Conservation (phyloP, 139 green algal species). For the Tetraselmis chui region DNA sequence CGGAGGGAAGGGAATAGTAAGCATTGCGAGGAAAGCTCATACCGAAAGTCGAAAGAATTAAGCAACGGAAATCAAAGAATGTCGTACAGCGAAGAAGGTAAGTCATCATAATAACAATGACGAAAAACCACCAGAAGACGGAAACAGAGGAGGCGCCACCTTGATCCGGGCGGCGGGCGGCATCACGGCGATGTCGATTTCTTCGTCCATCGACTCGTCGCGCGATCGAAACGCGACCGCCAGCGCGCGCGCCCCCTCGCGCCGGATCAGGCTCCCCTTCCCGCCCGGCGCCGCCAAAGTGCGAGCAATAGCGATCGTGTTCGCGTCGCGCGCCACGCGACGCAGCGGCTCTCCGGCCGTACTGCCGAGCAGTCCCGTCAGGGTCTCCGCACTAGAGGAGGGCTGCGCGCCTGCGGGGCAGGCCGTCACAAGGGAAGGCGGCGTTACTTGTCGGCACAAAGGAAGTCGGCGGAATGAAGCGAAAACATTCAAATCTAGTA, state of each 20-base stretch:
- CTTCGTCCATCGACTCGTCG: conserved; percentile 5
- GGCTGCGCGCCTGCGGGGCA: not conserved
- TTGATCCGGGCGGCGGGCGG: not conserved
- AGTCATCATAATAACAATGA: too few species aligned
- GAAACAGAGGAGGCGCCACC: not conserved
- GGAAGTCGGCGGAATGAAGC: too few species aligned
- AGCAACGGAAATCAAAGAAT: too few species aligned
- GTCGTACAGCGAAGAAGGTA: too few species aligned
- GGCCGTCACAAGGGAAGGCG: too few species aligned
- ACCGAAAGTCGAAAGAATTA: too few species aligned
- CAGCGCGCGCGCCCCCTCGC: not conserved
- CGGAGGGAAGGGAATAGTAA: too few species aligned
- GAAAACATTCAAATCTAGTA: too few species aligned
- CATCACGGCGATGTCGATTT: not conserved
- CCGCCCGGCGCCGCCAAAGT: not conserved
- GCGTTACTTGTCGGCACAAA: too few species aligned
- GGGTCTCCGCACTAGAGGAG: not conserved
- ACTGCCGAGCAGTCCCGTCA: not conserved
- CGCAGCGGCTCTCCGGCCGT: not conserved
- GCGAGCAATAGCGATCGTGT: not conserved
- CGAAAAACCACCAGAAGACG: too few species aligned
- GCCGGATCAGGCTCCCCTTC: not conserved
- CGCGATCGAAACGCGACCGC: not conserved
- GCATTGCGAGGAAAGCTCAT: too few species aligned
- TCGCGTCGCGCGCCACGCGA: not conserved